A percentile compares a stretch with the other conserved stretches of the same genome.
phyloP scores from a whole-genome alignment of 106 monocot genomes.

The Acanthochlamys bracteata region DNA sequence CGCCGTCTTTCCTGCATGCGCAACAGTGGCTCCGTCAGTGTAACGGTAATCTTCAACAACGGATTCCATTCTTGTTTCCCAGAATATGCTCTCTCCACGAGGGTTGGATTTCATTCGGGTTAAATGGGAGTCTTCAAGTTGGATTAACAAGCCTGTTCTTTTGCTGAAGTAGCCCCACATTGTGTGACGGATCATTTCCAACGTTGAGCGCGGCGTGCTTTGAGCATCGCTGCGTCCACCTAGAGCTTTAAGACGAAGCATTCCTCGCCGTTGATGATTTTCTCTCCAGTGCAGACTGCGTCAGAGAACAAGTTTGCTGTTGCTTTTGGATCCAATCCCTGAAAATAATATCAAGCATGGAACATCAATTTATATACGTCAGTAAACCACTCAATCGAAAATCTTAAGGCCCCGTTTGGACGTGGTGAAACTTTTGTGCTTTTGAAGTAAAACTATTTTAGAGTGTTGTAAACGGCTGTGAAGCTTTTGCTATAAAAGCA shows the following conservation, averaged over 20 bases:
- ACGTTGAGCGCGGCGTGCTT: slow-evolving; percentile 30
- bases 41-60: slow-evolving; percentile 64
- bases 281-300: slow-evolving; percentile 84
- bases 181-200: slow-evolving; percentile 83
- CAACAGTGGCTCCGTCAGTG: slow-evolving; percentile 75
- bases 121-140: slow-evolving; percentile 79
- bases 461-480: no score
- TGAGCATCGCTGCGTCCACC: slow-evolving; percentile 33
- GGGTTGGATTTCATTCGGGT: slow-evolving; percentile 50
- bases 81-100: slow-evolving; percentile 51
- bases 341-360: background rate
- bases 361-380: no score
- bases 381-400: no score
- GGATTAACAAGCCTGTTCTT: slow-evolving; percentile 68
- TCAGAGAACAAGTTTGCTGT: slow-evolving; percentile 74
- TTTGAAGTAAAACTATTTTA: no score
- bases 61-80: slow-evolving; percentile 71
- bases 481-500: no score
- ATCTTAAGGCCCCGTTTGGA: no score
- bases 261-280: slow-evolving; percentile 61
- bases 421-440: no score
- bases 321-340: slow-evolving; percentile 72
- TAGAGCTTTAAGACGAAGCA: slow-evolving; percentile 94
- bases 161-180: slow-evolving; percentile 96
- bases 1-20: slow-evolving; percentile 44